Evolutionary conservation across 2,329 filamentous ascomycete genomes (phyloP), one percentile per base, ranked within the genome.

Genomic region (Coniochaeta pulveracea): DNA sequence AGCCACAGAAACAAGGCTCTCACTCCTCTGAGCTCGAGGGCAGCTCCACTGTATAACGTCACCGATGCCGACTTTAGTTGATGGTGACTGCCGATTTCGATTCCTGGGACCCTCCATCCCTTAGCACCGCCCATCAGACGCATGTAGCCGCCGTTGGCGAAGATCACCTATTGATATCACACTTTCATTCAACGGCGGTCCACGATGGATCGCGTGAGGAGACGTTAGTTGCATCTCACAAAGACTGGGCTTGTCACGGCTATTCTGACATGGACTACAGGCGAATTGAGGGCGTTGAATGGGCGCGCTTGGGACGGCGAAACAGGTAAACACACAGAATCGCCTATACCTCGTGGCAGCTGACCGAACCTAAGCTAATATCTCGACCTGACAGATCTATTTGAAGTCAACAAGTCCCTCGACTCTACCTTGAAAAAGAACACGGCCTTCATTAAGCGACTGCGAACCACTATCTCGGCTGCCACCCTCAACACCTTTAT

Each of bases 361-460:
- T 4, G 11, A 14, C 17, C 19, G 33, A 25, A 46, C 45, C n/a
- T n/a, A n/a, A n/a, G 40, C 29, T 35, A 11, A 31, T 14, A 14
- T 22, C 3, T 19, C 11, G 10, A n/a, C 9, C 33, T 26, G 28
- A 21, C 32, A 93, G 86, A 84, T 64, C 63, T 93, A 41, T 85
- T 93, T 50, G 60, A 74, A 34, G 77, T 91, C 46, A 78, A 75
- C 56, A 72, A 73, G 51, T 81, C 83, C 19, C 79, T 96, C 50
- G 89, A 96, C 58, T 94, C 89, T 34, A 91, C 88, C 33, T 69
- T 96, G 56, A 95, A 94, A 64, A 96, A 95, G 66, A 96, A 96
- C 50, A 96, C 89, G 4, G 86, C 88, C 44, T 95, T 96, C 57
- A 96, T 96, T 53, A 95, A 94, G 61, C 85, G 89, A 50, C 69